Evolutionary conservation across 441 rosid genomes (phyloP), one percentile per base, ranked within the genome.

Genomic region (Gossypium lobatum): DNA sequence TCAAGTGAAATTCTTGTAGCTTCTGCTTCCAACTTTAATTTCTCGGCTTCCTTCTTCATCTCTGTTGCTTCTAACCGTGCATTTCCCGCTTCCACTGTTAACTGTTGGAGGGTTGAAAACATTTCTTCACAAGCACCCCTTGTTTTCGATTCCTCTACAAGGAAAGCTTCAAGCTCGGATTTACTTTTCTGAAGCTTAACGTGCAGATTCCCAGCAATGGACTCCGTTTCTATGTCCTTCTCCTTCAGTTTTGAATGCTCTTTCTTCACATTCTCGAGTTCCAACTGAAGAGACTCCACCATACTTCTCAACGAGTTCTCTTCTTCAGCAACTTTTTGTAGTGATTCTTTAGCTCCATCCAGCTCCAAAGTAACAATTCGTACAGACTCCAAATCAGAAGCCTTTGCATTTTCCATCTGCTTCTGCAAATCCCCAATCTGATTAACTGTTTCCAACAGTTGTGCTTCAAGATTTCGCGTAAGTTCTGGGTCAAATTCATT

Each of bases 81-180:
- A 57, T 66, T 84, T 78, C 88, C 93, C 1, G 88, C 84, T 85
- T 91, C 97, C 6, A 76, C 76, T 2, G 87, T 79, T 70, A 95
- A 81, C 83, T 85, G 95, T 74, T 85, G 85, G 34, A 90, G 89
- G 42, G 93, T 89, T 23, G 85, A 80, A 78, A 91, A 80, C 88
- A 93, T 87, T 77, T 95, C 98, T 80, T 88, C 93, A 73, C 89
- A 85, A 71, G 87, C 90, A 66, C 89, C 89, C 67, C 89, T 83
- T 58, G 83, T 78, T 84, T 85, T 89, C 13, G 92, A 80, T 80
- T 90, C 97, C 72, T 85, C 91, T 11, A 68, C 80, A 58, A 84
- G 78, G 69, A 83, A 87, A 23, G 84, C 84, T 81, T 93, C 96
- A 50, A 93, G 95, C 87, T 93, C 96, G 66, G 85, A 81, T 84